Conservation (phyloP, 345 rosid species). For the Aquilaria yunnanensis region DNA sequence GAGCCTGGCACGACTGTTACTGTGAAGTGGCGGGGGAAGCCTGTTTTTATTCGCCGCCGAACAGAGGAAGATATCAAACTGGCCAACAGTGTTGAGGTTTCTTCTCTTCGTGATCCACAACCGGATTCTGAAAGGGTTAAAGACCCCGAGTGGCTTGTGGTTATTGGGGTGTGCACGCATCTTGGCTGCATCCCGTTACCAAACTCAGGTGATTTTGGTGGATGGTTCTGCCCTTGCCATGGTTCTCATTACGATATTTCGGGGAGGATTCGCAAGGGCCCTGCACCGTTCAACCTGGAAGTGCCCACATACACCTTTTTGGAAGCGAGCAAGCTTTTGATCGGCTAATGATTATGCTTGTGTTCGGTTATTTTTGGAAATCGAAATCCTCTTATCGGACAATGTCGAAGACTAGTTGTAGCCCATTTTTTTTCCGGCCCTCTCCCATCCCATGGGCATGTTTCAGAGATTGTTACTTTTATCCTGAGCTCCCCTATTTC, state of each 20-base stretch:
- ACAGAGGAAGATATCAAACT: slow-evolving; percentile 52
- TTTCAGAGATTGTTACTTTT: slow-evolving; percentile 11
- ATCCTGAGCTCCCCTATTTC: slow-evolving; percentile 6
- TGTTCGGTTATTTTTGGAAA: slow-evolving; percentile 4
- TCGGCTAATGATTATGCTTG: slow-evolving; percentile 42
- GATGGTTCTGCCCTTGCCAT: slow-evolving; percentile 69
- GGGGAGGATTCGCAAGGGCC: slow-evolving; percentile 71
- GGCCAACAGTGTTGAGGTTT: slow-evolving; percentile 51
- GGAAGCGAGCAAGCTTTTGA: slow-evolving; percentile 73
- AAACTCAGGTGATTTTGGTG: slow-evolving; percentile 59
- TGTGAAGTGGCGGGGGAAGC: slow-evolving; percentile 67
- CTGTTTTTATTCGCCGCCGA: slow-evolving; percentile 54
- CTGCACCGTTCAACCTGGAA: slow-evolving; percentile 93
- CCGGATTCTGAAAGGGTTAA: slow-evolving; percentile 49
- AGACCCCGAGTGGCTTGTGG: slow-evolving; percentile 61
- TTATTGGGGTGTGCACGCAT: slow-evolving; percentile 57
- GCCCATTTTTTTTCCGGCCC: slow-evolving; percentile 15
- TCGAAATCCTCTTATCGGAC: slow-evolving; percentile 20
- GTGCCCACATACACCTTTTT: slow-evolving; percentile 88
- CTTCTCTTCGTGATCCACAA: slow-evolving; percentile 54
- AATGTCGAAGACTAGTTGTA: slow-evolving; percentile 30
- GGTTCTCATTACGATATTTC: slow-evolving; percentile 64
- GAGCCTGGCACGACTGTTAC: slow-evolving; percentile 56
- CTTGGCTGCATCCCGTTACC: slow-evolving; percentile 65
- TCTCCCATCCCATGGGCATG: neutral